Evolutionary conservation across 805 yeast species (phyloP).

Genomic region (Suhomyces faveliae): DNA sequence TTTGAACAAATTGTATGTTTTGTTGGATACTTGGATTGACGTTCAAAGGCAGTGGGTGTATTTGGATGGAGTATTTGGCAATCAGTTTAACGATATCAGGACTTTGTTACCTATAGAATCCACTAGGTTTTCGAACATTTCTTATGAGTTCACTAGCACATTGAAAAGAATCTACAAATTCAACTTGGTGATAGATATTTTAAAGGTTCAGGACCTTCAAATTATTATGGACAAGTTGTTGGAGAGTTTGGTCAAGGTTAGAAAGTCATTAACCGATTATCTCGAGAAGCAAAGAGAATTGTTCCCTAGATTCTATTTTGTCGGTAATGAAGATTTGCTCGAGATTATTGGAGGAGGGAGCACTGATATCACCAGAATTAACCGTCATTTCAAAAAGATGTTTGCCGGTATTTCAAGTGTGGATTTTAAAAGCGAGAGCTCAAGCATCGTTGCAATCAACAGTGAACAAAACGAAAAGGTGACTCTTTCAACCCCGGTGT

Average conservation of each 20-base stretch:
- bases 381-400: conserved; percentile 66
- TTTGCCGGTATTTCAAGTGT: conserved; percentile 61
- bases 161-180: conserved; percentile 50
- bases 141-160: conserved; percentile 57
- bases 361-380: conserved; percentile 43
- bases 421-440: conserved; percentile 28
- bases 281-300: conserved; percentile 73
- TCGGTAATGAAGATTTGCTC: conserved; percentile 87
- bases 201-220: conserved; percentile 49
- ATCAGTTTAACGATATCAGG: conserved; percentile 51
- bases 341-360: conserved; percentile 82
- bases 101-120: conserved; percentile 69
- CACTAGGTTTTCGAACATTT: conserved; percentile 58
- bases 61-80: conserved; percentile 72
- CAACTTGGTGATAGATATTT: conserved; percentile 54
- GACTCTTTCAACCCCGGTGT: conserved; percentile 41
- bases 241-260: conserved; percentile 57
- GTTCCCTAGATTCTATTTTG: conserved; percentile 80
- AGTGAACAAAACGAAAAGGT: conserved; percentile 71
- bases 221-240: conserved; percentile 46
- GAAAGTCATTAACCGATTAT: conserved; percentile 69
- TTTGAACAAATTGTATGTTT: conserved; percentile 47
- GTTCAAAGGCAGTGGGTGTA: conserved; percentile 89
- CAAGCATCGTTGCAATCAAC: conserved; percentile 43
- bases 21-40: conserved; percentile 74